These are phyloP conservation scores for Talaromyces thailandensis DNA, from an alignment of 495 filamentous ascomycete species.

Conservation along the genomic window DNA sequence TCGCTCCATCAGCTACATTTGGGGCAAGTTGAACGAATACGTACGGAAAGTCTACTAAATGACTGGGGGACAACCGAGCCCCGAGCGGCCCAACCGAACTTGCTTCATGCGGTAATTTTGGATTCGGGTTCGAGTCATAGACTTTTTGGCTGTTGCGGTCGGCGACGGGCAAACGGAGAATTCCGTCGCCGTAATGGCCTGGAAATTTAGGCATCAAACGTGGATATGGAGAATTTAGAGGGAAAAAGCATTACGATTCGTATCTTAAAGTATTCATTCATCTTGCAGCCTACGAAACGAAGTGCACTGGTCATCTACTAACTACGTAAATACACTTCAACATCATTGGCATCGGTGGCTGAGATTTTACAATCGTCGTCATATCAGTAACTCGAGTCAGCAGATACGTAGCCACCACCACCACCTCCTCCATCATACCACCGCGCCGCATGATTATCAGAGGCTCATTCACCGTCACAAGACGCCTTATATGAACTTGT, in stretches of 20 bases:
- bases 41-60: too few species aligned
- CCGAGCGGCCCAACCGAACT: neutral
- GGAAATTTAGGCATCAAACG: neutral
- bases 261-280: neutral
- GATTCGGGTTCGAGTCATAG: neutral
- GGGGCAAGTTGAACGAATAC: neutral
- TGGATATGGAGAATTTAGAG: neutral
- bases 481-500: neutral
- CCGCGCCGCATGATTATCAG: neutral
- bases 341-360: neutral
- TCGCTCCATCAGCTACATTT: neutral
- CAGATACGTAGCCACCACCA: neutral
- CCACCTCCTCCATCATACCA: neutral
- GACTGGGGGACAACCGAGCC: neutral
- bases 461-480: neutral
- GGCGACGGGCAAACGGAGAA: neutral
- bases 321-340: neutral
- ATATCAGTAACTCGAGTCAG: neutral
- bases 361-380: neutral
- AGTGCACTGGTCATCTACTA: too few species aligned
- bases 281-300: neutral
- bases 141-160: neutral
- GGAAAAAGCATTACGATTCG: too few species aligned
- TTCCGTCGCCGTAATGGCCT: neutral
- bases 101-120: neutral